phyloP scores from a whole-genome alignment of 73 alveolate genomes.

The Tetrahymena malaccensis region DNA sequence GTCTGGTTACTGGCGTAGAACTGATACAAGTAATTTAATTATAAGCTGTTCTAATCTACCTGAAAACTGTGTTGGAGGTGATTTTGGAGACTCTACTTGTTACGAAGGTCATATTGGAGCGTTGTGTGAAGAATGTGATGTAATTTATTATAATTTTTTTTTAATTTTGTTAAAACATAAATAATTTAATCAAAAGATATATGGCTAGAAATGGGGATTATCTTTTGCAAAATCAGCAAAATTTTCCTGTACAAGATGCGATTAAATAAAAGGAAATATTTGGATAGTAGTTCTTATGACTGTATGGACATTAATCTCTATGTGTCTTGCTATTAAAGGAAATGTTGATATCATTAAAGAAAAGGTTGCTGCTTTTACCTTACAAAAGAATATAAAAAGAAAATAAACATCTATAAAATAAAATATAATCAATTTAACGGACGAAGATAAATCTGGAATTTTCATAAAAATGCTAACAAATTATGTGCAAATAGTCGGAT shows the following conservation, averaged over 20 bases:
- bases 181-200: background rate
- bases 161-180: too few species aligned
- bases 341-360: background rate
- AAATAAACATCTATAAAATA: background rate
- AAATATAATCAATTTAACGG: background rate
- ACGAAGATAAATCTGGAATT: background rate
- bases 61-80: slow-evolving; percentile 21
- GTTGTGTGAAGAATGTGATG: slow-evolving; percentile 28
- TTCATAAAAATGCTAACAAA: slow-evolving; percentile 8
- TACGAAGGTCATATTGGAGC: slow-evolving; percentile 34
- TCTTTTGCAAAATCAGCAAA: background rate
- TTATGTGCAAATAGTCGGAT: background rate
- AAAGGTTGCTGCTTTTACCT: background rate
- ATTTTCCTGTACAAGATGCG: slow-evolving; percentile 6
- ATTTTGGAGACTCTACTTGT: background rate
- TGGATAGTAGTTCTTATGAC: background rate
- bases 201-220: background rate
- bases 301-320: slow-evolving; percentile 26
- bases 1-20: slow-evolving; percentile 50
- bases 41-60: background rate
- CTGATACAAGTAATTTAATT: slow-evolving; percentile 13
- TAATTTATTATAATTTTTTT: background rate
- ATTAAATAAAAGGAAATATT: background rate
- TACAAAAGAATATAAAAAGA: background rate
- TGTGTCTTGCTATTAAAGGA: slow-evolving; percentile 2